Evolutionary conservation across 2,329 filamentous ascomycete genomes (phyloP).

Genomic region (Emergomyces pasteurianus): DNA sequence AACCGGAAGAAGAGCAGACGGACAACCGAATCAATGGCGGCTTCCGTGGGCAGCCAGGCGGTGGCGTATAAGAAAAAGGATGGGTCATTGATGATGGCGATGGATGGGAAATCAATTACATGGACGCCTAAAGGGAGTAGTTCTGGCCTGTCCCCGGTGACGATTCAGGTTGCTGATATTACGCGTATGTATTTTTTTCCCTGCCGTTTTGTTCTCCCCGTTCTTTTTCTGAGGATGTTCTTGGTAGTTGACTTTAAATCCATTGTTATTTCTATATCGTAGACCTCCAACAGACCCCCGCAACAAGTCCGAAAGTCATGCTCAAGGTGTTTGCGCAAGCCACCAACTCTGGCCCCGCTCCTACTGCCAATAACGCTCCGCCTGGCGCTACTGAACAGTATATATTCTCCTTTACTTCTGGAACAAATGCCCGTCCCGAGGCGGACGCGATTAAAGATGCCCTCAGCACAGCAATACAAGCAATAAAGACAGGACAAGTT

Average conservation of each 20-base stretch:
- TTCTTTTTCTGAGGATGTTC: not conserved
- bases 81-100: slow-evolving; percentile 64
- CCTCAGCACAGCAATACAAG: slow-evolving; percentile 64
- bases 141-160: slow-evolving; percentile 50
- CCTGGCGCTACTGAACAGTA: slow-evolving; percentile 48
- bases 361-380: slow-evolving; percentile 12
- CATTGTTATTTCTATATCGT: not conserved
- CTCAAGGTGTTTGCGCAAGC: slow-evolving; percentile 76
- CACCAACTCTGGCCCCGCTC: slow-evolving; percentile 34
- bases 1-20: not conserved
- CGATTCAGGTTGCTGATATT: slow-evolving; percentile 62
- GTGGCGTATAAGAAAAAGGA: slow-evolving; percentile 93
- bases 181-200: slow-evolving; percentile 50
- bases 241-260: not conserved
- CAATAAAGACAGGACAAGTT: slow-evolving; percentile 42
- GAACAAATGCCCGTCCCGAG: slow-evolving; percentile 62
- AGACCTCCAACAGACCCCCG: slow-evolving; percentile 94
- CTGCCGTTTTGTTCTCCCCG: not conserved
- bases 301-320: slow-evolving; percentile 79
- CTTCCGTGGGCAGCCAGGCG: slow-evolving; percentile 4
- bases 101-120: slow-evolving; percentile 60
- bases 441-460: slow-evolving; percentile 75
- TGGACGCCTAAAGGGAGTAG: slow-evolving; percentile 62
- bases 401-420: slow-evolving; percentile 80
- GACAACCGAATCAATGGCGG: not conserved